Evolutionary conservation across 1,284 basidiomycete genomes (phyloP).

Genomic region (Trametes sp.): DNA sequence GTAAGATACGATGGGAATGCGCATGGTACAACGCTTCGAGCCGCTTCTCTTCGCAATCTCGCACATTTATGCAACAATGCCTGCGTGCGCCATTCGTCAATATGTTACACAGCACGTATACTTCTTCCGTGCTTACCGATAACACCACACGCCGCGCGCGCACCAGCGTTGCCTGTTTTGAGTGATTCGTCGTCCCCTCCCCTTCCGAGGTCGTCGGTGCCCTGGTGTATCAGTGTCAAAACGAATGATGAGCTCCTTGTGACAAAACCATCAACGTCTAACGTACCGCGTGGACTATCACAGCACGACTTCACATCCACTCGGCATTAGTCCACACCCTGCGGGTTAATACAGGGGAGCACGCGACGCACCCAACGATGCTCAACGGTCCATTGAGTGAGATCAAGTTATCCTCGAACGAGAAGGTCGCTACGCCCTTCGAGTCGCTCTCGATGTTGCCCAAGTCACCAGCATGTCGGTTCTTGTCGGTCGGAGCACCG

Average conservation of each 20-base stretch:
- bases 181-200: slow-evolving; percentile 73
- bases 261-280: slow-evolving; percentile 3
- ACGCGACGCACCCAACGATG: slow-evolving; percentile 67
- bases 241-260: neutral
- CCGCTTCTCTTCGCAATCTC: neutral
- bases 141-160: slow-evolving; percentile 76
- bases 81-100: neutral
- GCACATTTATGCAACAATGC: slow-evolving; percentile 2
- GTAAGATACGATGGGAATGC: too few species aligned
- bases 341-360: neutral
- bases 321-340: neutral
- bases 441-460: slow-evolving; percentile 76
- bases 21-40: neutral
- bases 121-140: slow-evolving; percentile 55
- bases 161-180: slow-evolving; percentile 80
- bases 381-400: slow-evolving; percentile 75
- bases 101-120: neutral
- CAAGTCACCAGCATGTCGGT: slow-evolving; percentile 81
- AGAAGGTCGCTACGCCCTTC: slow-evolving; percentile 64
- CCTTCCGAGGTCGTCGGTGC: slow-evolving; percentile 77
- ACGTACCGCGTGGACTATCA: slow-evolving; percentile 69
- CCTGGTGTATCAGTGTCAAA: slow-evolving; percentile 50
- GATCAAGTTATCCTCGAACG: slow-evolving; percentile 66
- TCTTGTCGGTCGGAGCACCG: slow-evolving; percentile 63
- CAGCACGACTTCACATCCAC: slow-evolving; percentile 51